Evolutionary conservation across 1,284 basidiomycete genomes (phyloP), one percentile per base, ranked within the genome.

Genomic region (Phenoliferia sp.): DNA sequence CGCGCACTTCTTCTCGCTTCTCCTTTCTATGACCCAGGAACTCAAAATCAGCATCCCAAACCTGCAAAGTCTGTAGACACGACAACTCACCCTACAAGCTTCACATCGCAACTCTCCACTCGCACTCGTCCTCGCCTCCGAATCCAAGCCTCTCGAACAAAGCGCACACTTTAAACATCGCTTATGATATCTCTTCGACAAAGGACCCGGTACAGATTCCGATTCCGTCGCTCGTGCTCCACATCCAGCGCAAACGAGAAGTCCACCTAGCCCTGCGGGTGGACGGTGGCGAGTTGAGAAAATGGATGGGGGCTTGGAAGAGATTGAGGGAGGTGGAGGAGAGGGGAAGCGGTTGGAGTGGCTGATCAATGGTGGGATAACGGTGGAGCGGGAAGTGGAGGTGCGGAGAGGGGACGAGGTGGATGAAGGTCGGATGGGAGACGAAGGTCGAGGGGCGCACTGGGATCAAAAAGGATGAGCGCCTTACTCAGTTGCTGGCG

Each of bases 191-290:
- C 71, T 56, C 54, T 55, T 54, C 2, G 62, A 57, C 9, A 44
- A 17, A 31, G 71, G 71, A 0, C 71, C 71, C 1, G 29, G 31
- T 0, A 67, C 64, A 2, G 62, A 69, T 56, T 73, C 71, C 34
- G 48, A 57, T 28, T 69, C 65, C 19, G 69, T 73, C 26, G 69
- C 69, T 1, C 69, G 63, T 0, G 63, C 64, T 2, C 54, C 55
- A 50, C 71, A 73, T 1, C 71, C 71, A 0, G 65, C 39, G 59
- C 71, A 73, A 39, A 73, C 32, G 35, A 71, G 52, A 7, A 71
- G 62, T 1, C 71, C 71, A 32, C 71, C 71, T 22, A 71, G 64
- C 31, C 39, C 32, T 2, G 69, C 34, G 0, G 67, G 67, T 3
- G 69, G 69, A 3, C 66, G 63, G 3, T 36, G 35, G 9, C 69